phyloP scores from a whole-genome alignment of 768 basidiomycete genomes.

The Auriscalpium orientale region DNA sequence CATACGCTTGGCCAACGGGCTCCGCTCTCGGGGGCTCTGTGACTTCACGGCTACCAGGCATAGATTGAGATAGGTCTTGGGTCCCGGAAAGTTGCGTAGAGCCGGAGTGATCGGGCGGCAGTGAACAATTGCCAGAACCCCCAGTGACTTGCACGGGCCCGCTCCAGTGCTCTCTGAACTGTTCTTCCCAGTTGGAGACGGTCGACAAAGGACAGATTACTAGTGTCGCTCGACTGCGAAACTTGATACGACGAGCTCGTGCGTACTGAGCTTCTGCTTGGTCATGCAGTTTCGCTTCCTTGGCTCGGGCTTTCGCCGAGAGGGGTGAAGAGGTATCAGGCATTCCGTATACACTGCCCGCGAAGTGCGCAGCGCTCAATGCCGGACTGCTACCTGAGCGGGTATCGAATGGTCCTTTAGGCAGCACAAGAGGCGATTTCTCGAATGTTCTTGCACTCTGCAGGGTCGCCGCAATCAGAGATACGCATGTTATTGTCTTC shows the following conservation, averaged over 20 bases:
- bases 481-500: conserved; percentile 94
- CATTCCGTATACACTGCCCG: conserved; percentile 82
- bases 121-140: conserved; percentile 47
- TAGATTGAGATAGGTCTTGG: not conserved
- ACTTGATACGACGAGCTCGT: conserved; percentile 70
- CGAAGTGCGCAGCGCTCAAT: conserved; percentile 52
- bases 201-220: conserved; percentile 96
- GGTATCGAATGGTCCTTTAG: conserved; percentile 30
- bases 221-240: conserved; percentile 83
- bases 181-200: conserved; percentile 98
- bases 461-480: conserved; percentile 85
- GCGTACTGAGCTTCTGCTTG: conserved; percentile 64
- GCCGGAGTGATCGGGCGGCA: not conserved
- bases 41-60: not conserved
- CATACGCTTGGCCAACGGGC: conserved; percentile 12
- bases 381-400: conserved; percentile 16
- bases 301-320: conserved; percentile 50
- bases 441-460: conserved; percentile 58
- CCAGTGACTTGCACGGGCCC: conserved; percentile 81
- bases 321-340: conserved; percentile 35
- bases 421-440: conserved; percentile 39
- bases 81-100: not conserved
- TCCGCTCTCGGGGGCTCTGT: not conserved
- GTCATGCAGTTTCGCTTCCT: conserved; percentile 58
- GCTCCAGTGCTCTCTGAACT: conserved; percentile 95